These are phyloP conservation scores for Pleurotus cornucopiae DNA, from an alignment of 768 basidiomycete species.

Conservation along the genomic window DNA sequence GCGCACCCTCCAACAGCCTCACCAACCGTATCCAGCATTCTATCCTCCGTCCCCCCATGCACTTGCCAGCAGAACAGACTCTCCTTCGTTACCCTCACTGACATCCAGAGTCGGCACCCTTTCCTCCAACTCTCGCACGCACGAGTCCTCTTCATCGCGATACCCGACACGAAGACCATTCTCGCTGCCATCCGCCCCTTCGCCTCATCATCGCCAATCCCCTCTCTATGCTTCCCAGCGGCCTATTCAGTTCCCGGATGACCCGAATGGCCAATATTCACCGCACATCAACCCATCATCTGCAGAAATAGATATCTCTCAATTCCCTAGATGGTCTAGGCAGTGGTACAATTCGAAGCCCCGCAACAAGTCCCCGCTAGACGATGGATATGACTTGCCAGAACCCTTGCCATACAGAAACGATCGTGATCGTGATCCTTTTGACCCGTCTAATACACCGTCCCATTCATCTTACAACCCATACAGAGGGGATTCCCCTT, in stretches of 20 bases:
- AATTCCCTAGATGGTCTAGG: constrained; percentile 62
- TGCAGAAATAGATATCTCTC: constrained; percentile 54
- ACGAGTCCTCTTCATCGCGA: constrained; percentile 23
- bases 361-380: constrained; percentile 12
- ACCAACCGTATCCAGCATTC: constrained; percentile 16
- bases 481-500: constrained; percentile 25
- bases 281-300: constrained; percentile 20
- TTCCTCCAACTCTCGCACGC: constrained; percentile 32
- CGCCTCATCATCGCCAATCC: constrained; percentile 20
- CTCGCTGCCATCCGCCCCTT: constrained; percentile 42
- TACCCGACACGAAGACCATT: constrained; percentile 35
- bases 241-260: constrained; percentile 16
- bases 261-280: constrained; percentile 14
- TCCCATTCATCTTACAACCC: constrained; percentile 23
- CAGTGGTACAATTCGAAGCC: constrained; percentile 48
- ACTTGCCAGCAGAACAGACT: constrained; percentile 22
- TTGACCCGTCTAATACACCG: constrained; percentile 27
- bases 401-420: constrained; percentile 21
- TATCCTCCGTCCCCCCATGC: constrained; percentile 18
- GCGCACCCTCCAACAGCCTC: constrained; percentile 35
- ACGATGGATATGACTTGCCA: constrained; percentile 11
- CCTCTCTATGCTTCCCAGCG: constrained; percentile 14
- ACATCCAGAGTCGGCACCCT: constrained; percentile 42
- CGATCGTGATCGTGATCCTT: constrained; percentile 18
- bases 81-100: constrained; percentile 20